These are phyloP conservation scores for Hydnomerulius pinastri DNA, from an alignment of 768 basidiomycete genomes.

Conservation along the genomic window DNA sequence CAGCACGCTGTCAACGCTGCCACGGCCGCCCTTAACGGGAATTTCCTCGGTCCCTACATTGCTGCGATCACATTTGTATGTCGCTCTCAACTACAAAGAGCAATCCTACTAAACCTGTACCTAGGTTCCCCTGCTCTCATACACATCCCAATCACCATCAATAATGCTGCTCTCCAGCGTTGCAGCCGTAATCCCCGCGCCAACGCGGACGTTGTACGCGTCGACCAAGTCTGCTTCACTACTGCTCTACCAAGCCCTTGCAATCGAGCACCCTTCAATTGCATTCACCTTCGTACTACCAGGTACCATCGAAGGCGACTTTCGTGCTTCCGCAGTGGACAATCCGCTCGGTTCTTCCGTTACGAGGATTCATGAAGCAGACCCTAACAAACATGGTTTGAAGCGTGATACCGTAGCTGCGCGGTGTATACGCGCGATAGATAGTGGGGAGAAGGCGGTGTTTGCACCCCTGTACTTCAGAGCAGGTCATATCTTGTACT, in stretches of 20 bases:
- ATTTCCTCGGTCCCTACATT: slow-evolving; percentile 71
- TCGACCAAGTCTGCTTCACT: slow-evolving; percentile 83
- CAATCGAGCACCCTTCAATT: slow-evolving; percentile 78
- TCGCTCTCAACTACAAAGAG: slow-evolving; percentile 2
- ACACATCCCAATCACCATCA: slow-evolving; percentile 66
- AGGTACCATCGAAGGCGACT: slow-evolving; percentile 72
- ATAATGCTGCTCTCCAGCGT: slow-evolving; percentile 79
- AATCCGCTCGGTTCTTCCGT: slow-evolving; percentile 32
- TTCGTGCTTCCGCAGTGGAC: slow-evolving; percentile 81
- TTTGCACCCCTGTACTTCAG: slow-evolving; percentile 55
- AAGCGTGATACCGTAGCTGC: slow-evolving; percentile 61
- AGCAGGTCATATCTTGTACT: slow-evolving; percentile 58
- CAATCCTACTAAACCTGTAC: neutral
- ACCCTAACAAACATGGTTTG: slow-evolving; percentile 60
- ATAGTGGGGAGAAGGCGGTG: slow-evolving; percentile 55
- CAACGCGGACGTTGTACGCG: slow-evolving; percentile 81
- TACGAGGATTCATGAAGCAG: slow-evolving; percentile 39
- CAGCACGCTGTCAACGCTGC: slow-evolving; percentile 59
- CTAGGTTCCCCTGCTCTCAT: slow-evolving; percentile 75
- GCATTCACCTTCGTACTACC: slow-evolving; percentile 64
- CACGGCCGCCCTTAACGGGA: slow-evolving; percentile 55
- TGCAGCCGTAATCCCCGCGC: slow-evolving; percentile 80
- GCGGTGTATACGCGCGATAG: slow-evolving; percentile 61
- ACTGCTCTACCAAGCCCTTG: slow-evolving; percentile 72
- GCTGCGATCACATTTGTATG: slow-evolving; percentile 73